Evolutionary conservation across 495 filamentous ascomycete species (phyloP).

Genomic region (Aspergillus sclerotioniger): DNA sequence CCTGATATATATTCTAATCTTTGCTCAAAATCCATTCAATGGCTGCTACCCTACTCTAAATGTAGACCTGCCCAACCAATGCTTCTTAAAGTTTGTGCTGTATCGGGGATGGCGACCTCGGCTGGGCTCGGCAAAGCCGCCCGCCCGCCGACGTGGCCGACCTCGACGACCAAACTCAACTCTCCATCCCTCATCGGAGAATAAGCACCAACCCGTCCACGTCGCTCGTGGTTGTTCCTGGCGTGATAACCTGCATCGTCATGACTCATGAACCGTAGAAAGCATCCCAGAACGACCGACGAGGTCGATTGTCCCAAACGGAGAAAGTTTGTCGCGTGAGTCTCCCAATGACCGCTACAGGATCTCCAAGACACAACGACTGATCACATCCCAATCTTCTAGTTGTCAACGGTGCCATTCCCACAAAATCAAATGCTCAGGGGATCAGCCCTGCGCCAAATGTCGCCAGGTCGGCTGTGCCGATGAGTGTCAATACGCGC

Average conservation of each 20-base stretch:
- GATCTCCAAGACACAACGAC: constrained; percentile 2
- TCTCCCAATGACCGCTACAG: neutral
- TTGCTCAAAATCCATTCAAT: too few relatives aligned
- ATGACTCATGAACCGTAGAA: constrained; percentile 20
- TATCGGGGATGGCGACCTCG: too few relatives aligned
- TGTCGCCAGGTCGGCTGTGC: constrained; percentile 37
- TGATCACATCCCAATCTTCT: constrained; percentile 3
- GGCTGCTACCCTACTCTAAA: too few relatives aligned
- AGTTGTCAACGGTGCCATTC: constrained; percentile 47
- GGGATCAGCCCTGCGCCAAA: constrained; percentile 41
- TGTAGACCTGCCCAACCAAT: too few relatives aligned
- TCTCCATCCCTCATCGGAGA: neutral
- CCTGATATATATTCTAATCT: too few relatives aligned
- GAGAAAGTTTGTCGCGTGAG: constrained; percentile 41
- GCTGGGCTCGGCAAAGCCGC: too few relatives aligned
- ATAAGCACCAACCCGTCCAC: neutral
- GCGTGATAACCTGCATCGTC: neutral
- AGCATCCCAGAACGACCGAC: constrained; percentile 7
- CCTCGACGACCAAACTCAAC: neutral
- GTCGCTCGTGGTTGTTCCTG: neutral
- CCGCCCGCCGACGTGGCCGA: too few relatives aligned
- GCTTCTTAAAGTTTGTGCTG: too few relatives aligned
- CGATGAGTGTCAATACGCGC: constrained; percentile 38
- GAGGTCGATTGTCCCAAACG: constrained; percentile 23
- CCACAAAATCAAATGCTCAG: constrained; percentile 49